A percentile compares a stretch with the other conserved stretches of the same genome.
Conservation (phyloP, 148 eudicot genomes). For the Rhododendron mucronatum region DNA sequence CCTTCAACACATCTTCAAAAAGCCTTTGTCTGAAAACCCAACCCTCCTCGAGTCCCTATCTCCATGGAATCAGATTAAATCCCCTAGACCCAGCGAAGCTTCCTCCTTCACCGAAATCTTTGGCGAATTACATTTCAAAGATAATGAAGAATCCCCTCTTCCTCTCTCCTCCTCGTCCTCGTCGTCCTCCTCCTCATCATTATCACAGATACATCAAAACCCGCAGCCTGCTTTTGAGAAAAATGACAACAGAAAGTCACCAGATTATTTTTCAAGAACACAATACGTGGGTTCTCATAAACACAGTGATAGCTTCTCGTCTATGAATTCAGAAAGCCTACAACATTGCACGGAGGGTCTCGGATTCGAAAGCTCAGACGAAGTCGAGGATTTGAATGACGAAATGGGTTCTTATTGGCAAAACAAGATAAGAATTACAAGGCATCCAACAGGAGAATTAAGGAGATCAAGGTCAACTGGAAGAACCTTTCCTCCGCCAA, state of each 20-base stretch:
- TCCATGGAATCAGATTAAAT: slow-evolving; percentile 40
- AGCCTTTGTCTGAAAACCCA: slow-evolving; percentile 27
- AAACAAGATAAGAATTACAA: neutral
- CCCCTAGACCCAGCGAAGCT: slow-evolving; percentile 35
- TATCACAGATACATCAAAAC: neutral
- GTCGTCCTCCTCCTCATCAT: neutral
- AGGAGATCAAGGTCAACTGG: slow-evolving; percentile 36
- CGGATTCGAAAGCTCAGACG: slow-evolving; percentile 79
- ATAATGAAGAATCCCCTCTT: slow-evolving; percentile 17
- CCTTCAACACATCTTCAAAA: slow-evolving; percentile 65
- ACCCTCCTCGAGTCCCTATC: slow-evolving; percentile 41
- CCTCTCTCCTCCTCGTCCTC: neutral
- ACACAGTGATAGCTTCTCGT: slow-evolving; percentile 51
- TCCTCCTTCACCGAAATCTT: slow-evolving; percentile 54
- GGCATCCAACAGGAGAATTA: slow-evolving; percentile 4
- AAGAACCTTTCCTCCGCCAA: slow-evolving; percentile 68
- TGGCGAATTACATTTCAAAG: slow-evolving; percentile 59
- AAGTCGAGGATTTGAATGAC: slow-evolving; percentile 45
- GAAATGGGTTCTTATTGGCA: slow-evolving; percentile 3
- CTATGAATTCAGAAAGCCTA: slow-evolving; percentile 61
- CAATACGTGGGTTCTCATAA: slow-evolving; percentile 28
- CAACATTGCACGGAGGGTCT: slow-evolving; percentile 84
- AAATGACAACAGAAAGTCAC: neutral
- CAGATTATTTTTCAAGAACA: slow-evolving; percentile 2
- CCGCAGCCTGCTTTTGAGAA: neutral